These are phyloP conservation scores for Phytophthora sp. DNA, from an alignment of 352 stramenopile genomes.

Conservation along the genomic window DNA sequence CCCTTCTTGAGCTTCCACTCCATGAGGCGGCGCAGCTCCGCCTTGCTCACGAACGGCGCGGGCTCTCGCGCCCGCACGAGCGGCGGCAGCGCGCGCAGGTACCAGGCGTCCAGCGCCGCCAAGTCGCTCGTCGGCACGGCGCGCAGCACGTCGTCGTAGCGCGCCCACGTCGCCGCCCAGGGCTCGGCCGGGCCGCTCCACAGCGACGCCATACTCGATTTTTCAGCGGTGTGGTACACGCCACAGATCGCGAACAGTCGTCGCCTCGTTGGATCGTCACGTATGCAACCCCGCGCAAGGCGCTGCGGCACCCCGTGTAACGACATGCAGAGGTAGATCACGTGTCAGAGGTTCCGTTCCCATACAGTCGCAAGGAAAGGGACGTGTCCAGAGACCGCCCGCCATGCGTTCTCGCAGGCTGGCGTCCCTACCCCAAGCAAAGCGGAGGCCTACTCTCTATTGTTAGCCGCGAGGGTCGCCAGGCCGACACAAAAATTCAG, in stretches of 20 bases:
- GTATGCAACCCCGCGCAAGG: no score
- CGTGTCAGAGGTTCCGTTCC: neutral
- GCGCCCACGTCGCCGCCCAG: constrained; percentile 44
- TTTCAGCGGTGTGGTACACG: constrained; percentile 18
- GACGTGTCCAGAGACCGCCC: neutral
- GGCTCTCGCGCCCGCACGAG: constrained; percentile 57
- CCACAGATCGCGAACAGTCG: constrained; percentile 19
- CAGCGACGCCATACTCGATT: constrained; percentile 16
- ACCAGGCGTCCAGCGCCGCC: constrained; percentile 64
- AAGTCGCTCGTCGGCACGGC: constrained; percentile 62
- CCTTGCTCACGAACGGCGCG: constrained; percentile 51
- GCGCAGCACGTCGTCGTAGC: constrained; percentile 50
- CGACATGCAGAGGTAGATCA: neutral
- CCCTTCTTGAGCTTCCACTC: constrained; percentile 88
- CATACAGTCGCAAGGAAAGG: neutral
- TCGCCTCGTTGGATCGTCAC: constrained; percentile 22
- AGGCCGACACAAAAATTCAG: constrained; percentile 27
- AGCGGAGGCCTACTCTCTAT: constrained; percentile 18
- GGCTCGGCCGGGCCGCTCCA: constrained; percentile 30
- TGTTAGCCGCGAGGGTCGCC: constrained; percentile 13
- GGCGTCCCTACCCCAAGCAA: neutral
- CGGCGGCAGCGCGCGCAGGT: constrained; percentile 44
- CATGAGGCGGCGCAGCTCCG: constrained; percentile 71
- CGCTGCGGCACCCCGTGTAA: no score
- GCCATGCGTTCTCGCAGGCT: neutral